Evolutionary conservation across 768 basidiomycete genomes (phyloP).

Genomic region (Pisolithus sp.): DNA sequence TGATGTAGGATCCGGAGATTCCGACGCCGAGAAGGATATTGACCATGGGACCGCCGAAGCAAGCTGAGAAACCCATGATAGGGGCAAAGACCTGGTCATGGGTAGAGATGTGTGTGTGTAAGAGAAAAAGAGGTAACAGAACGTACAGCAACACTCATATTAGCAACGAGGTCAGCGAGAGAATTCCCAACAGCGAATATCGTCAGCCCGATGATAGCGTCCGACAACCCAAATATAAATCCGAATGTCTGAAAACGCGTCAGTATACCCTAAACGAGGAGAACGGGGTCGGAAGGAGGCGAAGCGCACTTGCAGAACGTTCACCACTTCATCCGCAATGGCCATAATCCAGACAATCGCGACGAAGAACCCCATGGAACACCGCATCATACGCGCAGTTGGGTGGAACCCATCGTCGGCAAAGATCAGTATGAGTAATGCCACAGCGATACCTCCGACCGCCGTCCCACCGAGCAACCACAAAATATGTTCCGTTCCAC

Average conservation of each 20-base stretch:
- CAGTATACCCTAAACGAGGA: not conserved
- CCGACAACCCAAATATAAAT: conserved; percentile 89
- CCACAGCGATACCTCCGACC: conserved; percentile 48
- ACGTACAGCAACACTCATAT: conserved; percentile 86
- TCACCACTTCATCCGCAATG: conserved; percentile 93
- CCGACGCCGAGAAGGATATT: conserved; percentile 90
- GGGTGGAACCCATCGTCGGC: conserved; percentile 53
- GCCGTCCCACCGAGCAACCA: conserved; percentile 52
- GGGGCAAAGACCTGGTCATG: conserved; percentile 66
- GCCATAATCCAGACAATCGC: conserved; percentile 98
- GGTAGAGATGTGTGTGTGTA: not conserved
- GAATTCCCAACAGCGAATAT: conserved; percentile 97
- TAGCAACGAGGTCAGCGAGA: conserved; percentile 93
- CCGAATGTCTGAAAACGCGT: conserved; percentile 70
- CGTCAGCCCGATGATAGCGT: conserved; percentile 94
- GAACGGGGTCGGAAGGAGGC: conserved; percentile 8
- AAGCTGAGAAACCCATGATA: conserved; percentile 93
- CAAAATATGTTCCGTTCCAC: conserved; percentile 35
- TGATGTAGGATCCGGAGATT: conserved; percentile 84
- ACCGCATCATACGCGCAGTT: conserved; percentile 60
- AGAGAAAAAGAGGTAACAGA: not conserved
- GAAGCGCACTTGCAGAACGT: conserved; percentile 69
- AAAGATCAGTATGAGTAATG: conserved; percentile 52
- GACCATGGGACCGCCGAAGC: conserved; percentile 90
- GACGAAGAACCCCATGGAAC: conserved; percentile 86